phyloP scores from a whole-genome alignment of 148 eudicot species.

The Rhododendron henanense region DNA sequence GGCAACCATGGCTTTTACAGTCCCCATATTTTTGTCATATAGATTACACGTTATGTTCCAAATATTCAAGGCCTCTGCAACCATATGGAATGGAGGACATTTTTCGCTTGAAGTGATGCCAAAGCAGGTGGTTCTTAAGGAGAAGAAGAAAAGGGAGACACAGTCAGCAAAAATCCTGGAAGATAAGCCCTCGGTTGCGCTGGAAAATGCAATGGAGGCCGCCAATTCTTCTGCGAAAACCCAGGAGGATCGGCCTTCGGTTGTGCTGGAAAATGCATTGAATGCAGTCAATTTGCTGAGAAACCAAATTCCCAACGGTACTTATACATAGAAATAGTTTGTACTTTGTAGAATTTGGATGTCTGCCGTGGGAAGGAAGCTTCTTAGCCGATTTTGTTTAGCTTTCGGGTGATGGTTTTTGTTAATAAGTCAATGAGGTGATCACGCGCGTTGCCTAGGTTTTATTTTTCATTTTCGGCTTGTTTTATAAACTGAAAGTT shows the following conservation, averaged over 20 bases:
- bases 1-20: conserved; percentile 89
- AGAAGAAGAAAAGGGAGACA: conserved; percentile 62
- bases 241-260: neutral
- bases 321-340: neutral
- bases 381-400: neutral
- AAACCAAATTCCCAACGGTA: neutral
- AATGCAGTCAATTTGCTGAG: neutral
- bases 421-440: neutral
- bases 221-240: neutral
- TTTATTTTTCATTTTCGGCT: neutral
- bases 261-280: neutral
- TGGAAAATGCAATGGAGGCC: neutral
- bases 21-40: conserved; percentile 87
- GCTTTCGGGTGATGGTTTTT: neutral
- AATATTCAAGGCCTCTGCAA: conserved; percentile 76
- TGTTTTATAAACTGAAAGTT: neutral
- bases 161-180: conserved; percentile 20
- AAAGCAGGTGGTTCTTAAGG: conserved; percentile 65
- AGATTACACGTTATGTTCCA: conserved; percentile 63
- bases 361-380: neutral
- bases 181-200: conserved; percentile 10
- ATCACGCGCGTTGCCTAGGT: neutral
- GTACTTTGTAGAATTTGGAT: neutral
- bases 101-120: conserved; percentile 94
- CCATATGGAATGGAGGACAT: conserved; percentile 93